These are phyloP conservation scores for Picea glauca DNA, from an alignment of 75 land plant species.

Conservation along the genomic window DNA sequence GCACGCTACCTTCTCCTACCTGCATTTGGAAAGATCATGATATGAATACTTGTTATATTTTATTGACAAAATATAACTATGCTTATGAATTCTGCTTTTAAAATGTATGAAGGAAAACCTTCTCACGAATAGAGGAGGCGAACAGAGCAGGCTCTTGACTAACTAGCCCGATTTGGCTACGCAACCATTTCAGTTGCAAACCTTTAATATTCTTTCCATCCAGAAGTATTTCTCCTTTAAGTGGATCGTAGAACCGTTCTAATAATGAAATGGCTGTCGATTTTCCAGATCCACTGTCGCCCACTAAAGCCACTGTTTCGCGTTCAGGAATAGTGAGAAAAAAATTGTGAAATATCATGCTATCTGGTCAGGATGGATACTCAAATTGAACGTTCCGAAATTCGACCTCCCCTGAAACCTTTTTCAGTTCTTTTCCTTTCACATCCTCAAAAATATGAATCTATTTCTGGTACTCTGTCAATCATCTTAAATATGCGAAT, in stretches of 20 bases:
- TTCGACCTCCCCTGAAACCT: slow-evolving; percentile 41
- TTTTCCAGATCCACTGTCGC: slow-evolving; percentile 56
- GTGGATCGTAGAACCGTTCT: slow-evolving; percentile 52
- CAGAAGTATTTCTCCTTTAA: slow-evolving; percentile 39
- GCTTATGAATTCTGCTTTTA: too few relatives aligned
- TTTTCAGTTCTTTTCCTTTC: slow-evolving; percentile 34
- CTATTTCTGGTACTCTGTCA: slow-evolving; percentile 59
- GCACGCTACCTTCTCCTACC: slow-evolving; percentile 46
- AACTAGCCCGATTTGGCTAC: slow-evolving; percentile 64
- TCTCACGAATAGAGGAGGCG: slow-evolving; percentile 55
- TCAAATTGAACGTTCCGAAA: slow-evolving; percentile 29
- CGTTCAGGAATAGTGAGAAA: slow-evolving; percentile 31
- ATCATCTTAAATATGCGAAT: slow-evolving; percentile 25
- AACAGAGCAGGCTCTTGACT: slow-evolving; percentile 73
- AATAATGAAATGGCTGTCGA: slow-evolving; percentile 44
- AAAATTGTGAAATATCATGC: slow-evolving; percentile 22
- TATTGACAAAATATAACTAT: too few relatives aligned
- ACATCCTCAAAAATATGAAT: slow-evolving; percentile 31
- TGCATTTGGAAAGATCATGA: too few relatives aligned
- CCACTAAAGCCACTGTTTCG: slow-evolving; percentile 50
- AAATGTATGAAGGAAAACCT: slow-evolving; percentile 28
- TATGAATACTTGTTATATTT: too few relatives aligned
- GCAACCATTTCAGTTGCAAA: slow-evolving; percentile 53
- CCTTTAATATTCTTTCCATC: slow-evolving; percentile 42
- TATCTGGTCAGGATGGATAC: slow-evolving; percentile 36